A percentile compares a stretch with the other conserved stretches of the same genome.
These are phyloP conservation scores for Pulveroboletus sp. DNA, from an alignment of 768 basidiomycete genomes.

Conservation along the genomic window DNA sequence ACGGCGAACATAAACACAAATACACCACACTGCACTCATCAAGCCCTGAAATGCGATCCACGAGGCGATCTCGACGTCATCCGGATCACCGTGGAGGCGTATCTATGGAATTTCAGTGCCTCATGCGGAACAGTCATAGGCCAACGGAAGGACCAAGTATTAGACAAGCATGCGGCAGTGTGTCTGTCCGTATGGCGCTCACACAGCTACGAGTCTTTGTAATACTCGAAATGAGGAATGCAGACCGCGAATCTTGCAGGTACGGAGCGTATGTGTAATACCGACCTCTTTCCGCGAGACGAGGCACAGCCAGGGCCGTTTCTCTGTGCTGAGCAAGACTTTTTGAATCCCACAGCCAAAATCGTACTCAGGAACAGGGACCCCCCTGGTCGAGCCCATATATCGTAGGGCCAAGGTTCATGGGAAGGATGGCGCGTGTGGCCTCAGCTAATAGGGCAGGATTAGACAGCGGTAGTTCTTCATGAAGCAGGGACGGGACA, in stretches of 20 bases:
- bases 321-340: no score
- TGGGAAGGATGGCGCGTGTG: no score
- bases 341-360: no score
- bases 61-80: conserved; percentile 6
- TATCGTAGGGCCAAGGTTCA: background rate
- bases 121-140: background rate
- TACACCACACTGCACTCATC: no score
- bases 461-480: background rate
- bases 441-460: no score
- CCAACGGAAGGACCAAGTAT: background rate
- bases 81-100: background rate
- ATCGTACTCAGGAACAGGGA: background rate
- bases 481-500: background rate
- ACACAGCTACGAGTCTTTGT: background rate
- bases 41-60: no score
- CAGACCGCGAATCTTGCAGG: no score
- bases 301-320: background rate
- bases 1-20: background rate
- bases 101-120: background rate
- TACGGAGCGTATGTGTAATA: background rate
- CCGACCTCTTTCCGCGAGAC: background rate
- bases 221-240: background rate
- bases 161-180: background rate
- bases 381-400: background rate
- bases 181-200: background rate